These are phyloP conservation scores for Sclerotinia minor DNA, from an alignment of 2,329 filamentous ascomycete species.

Conservation along the genomic window DNA sequence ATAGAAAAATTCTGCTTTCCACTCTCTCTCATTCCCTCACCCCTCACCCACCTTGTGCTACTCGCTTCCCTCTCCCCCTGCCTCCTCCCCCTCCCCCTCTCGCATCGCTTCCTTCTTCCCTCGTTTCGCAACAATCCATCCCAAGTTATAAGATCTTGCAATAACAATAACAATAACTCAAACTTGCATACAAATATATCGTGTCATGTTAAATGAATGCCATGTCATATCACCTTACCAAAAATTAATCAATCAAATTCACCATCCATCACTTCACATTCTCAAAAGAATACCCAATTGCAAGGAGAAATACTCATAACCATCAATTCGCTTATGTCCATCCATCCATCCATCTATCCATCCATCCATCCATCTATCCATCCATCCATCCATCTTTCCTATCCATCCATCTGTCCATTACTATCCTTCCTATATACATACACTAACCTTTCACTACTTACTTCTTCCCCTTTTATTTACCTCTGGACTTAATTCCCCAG, in stretches of 20 bases:
- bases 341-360: background rate
- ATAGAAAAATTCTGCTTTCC: too few species aligned
- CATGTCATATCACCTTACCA: too few species aligned
- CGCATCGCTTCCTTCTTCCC: too few species aligned
- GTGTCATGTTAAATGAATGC: too few species aligned
- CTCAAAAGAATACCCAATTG: background rate
- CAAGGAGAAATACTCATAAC: constrained; percentile 9
- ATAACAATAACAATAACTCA: too few species aligned
- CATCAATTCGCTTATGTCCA: constrained; percentile 5
- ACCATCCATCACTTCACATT: background rate
- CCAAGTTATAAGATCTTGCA: too few species aligned
- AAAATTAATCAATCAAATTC: background rate
- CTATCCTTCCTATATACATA: constrained; percentile 16
- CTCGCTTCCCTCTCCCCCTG: too few species aligned
- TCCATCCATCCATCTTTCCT: background rate
- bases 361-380: constrained; percentile 17
- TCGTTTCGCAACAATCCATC: too few species aligned
- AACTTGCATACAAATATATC: too few species aligned
- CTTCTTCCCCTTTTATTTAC: background rate
- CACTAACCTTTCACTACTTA: background rate
- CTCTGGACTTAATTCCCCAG: background rate
- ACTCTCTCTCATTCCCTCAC: too few species aligned
- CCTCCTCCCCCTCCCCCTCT: too few species aligned
- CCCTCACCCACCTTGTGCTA: too few species aligned
- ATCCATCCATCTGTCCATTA: constrained; percentile 14